phyloP scores from a whole-genome alignment of 495 filamentous ascomycete species.

The Aspergillus haitiensis region DNA sequence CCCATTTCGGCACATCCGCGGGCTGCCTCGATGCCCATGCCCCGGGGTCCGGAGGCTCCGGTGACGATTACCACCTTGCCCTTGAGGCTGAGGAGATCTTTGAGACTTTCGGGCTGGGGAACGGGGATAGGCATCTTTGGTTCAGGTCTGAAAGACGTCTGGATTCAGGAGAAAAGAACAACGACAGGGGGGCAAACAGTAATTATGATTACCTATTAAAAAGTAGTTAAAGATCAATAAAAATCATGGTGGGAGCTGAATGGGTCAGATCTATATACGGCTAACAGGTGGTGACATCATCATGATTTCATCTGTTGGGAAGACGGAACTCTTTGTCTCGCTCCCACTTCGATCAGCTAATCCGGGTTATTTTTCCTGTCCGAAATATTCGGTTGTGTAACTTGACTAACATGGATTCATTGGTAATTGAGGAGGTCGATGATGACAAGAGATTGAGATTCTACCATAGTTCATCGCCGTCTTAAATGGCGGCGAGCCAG shows the following conservation, averaged over 20 bases:
- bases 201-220: too few relatives aligned
- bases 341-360: not conserved
- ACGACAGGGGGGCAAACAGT: too few relatives aligned
- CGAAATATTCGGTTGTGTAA: too few relatives aligned
- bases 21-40: conserved; percentile 74
- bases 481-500: not conserved
- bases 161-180: too few relatives aligned
- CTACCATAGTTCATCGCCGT: not conserved
- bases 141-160: not conserved
- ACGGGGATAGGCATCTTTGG: conserved; percentile 54
- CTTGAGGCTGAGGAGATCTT: conserved; percentile 69
- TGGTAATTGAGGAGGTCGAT: not conserved
- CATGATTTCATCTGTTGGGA: not conserved
- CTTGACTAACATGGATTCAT: not conserved
- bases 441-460: not conserved
- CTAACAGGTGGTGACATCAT: conserved; percentile 5
- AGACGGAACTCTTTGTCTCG: not conserved
- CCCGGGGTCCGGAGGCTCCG: conserved; percentile 65
- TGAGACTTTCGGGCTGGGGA: conserved; percentile 56
- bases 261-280: not conserved
- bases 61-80: conserved; percentile 73
- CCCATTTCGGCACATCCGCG: conserved; percentile 73
- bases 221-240: not conserved
- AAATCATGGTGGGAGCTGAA: not conserved
- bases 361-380: too few relatives aligned